These are phyloP conservation scores for Glutinoglossum americanum DNA, from an alignment of 495 filamentous ascomycete species.

Conservation along the genomic window DNA sequence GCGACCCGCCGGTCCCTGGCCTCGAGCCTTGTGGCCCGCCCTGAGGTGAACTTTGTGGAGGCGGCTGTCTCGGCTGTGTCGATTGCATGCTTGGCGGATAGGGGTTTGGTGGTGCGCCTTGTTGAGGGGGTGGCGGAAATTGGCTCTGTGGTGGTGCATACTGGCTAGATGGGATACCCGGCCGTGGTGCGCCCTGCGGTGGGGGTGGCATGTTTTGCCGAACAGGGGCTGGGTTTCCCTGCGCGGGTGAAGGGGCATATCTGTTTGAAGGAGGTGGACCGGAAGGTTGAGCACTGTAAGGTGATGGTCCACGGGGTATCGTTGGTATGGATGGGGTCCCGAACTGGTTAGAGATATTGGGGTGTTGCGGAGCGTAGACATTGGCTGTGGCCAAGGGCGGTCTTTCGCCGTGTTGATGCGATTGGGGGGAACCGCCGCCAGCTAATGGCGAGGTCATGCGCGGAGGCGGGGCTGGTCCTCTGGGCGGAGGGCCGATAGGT, in stretches of 20 bases:
- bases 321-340: constrained; percentile 24
- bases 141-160: constrained; percentile 8
- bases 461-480: constrained; percentile 26
- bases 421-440: constrained; percentile 20
- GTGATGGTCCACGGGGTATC: constrained; percentile 57
- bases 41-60: constrained; percentile 13
- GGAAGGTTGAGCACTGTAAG: constrained; percentile 68
- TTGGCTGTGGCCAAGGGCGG: constrained; percentile 43
- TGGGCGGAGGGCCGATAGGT: constrained; percentile 35
- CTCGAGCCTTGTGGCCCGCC: constrained; percentile 22
- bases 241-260: constrained; percentile 63
- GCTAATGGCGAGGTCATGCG: constrained; percentile 31
- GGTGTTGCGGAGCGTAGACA: constrained; percentile 46
- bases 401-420: constrained; percentile 25
- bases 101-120: constrained; percentile 3
- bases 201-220: constrained; percentile 12
- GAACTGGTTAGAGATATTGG: constrained; percentile 20
- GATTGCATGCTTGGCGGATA: constrained; percentile 8
- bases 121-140: constrained; percentile 28
- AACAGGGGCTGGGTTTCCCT: constrained; percentile 24
- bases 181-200: not conserved
- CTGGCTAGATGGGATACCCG: constrained; percentile 15
- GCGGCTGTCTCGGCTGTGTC: constrained; percentile 8
- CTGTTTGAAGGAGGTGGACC: constrained; percentile 55
- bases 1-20: constrained; percentile 30